Conservation (phyloP, 352 stramenopile species). For the Pythium graminicola region DNA sequence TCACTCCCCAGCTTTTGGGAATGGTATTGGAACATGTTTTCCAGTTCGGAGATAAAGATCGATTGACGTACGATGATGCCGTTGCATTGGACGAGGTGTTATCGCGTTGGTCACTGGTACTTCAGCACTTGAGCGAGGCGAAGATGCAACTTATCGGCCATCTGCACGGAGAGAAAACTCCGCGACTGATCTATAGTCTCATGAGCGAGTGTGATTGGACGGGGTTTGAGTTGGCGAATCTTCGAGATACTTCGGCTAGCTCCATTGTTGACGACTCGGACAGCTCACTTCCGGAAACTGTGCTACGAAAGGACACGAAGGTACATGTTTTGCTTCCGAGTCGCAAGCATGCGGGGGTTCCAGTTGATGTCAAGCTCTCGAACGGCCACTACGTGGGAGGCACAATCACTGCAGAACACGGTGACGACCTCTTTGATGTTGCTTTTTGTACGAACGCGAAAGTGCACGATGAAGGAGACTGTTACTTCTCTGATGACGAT, state of each 20-base stretch:
- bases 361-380: slow-evolving; percentile 37
- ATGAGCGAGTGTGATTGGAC: slow-evolving; percentile 66
- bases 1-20: slow-evolving; percentile 55
- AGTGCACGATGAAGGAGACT: slow-evolving; percentile 31
- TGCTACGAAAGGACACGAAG: slow-evolving; percentile 24
- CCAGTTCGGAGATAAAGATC: slow-evolving; percentile 41
- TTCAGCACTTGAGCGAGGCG: slow-evolving; percentile 42
- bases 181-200: slow-evolving; percentile 43
- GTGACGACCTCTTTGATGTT: slow-evolving; percentile 33
- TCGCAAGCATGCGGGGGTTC: slow-evolving; percentile 37
- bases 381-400: slow-evolving; percentile 33
- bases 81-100: slow-evolving; percentile 46
- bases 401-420: slow-evolving; percentile 40
- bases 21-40: slow-evolving; percentile 53
- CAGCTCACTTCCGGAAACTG: slow-evolving; percentile 8
- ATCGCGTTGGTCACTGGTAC: slow-evolving; percentile 43
- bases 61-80: slow-evolving; percentile 38
- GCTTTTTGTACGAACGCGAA: slow-evolving; percentile 36
- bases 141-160: slow-evolving; percentile 56
- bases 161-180: slow-evolving; percentile 53
- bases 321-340: slow-evolving; percentile 31
- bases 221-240: slow-evolving; percentile 37
- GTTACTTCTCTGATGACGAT: slow-evolving; percentile 35
- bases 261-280: not conserved
- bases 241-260: not conserved